Evolutionary conservation across 257 asterid species (phyloP), one percentile per base, ranked within the genome.

Genomic region (Agastache rugosa): DNA sequence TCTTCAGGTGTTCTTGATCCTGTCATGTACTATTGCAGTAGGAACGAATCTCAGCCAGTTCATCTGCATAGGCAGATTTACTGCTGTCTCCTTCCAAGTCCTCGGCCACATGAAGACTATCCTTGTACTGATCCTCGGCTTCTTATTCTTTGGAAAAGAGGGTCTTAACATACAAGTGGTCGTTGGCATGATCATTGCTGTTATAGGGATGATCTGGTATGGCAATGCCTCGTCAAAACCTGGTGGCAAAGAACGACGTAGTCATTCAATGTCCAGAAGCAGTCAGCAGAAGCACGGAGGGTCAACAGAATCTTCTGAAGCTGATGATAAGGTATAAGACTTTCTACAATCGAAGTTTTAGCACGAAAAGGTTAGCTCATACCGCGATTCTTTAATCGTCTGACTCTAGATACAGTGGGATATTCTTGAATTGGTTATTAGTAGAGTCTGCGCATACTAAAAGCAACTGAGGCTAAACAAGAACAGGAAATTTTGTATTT

Each of bases 71-170:
- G 97, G 97, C 79, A 89, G 98, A 89, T 93, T 93, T 78, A 91
- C 95, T 50, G 98, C 98, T 11, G 98, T 93, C 35, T 89, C 98
- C 50, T 93, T 93, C 81, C 98, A 93, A 86, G 98, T 93, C 65
- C 89, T 93, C 6, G 97, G 98, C 70, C 98, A 93, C 77, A 91
- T 93, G 98, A 93, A 93, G 83, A 93, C 98, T 11, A 93, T 93
- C 80, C 96, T 93, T 9, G 98, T 93, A 58, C 63, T 93, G 80
- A 85, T 93, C 78, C 86, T 93, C 27, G 98, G 98, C 11, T 91
- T 93, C 87, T 17, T 89, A 78, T 89, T 93, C 78, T 93, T 93
- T 0, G 97, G 98, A 11, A 91, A 88, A 84, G 95, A 91, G 82
- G 98, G 95, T 72, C 97, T 93, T 45, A 93, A 91, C 72, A 4